Evolutionary conservation across 225 moss, liverwort and hornwort genomes (phyloP), one percentile per base, ranked within the genome.

Genomic region (Straminergon stramineum): DNA sequence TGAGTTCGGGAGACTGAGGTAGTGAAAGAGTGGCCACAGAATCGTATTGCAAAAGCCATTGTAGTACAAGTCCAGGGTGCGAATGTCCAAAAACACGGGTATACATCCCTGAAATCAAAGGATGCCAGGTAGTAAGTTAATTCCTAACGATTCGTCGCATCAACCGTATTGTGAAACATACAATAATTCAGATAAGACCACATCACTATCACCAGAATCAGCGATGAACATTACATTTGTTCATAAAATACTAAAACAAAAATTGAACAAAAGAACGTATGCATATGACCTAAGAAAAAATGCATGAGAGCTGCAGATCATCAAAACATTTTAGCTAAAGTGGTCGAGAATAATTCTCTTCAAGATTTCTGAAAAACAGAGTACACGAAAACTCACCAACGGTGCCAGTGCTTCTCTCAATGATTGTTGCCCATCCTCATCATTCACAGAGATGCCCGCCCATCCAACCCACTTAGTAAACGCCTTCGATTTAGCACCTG

Each of bases 41-140:
- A 98, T 95, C 67, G 96, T 95, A 91, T 97, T 98, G 90, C 98
- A 96, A 85, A 97, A 98, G 20, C 98, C 98, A 83, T 98, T 95
- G 91, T 98, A 98, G 86, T 97, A 98, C 89, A 94, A 94, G 82
- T 96, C 96, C 81, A 96, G 90, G 39, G 95, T 97, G 39, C 90
- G 90, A 70, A 89, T 91, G 68, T 98, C 98, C 34, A 98, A 91
- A 88, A 97, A 98, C 56, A 98, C 98, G 26, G 98, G 98, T 58
- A 98, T 89, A 63, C 96, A 98, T 77, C 97, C 96, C 94, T 94
- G 93, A 41, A 70, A 84, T 88, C 28, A 55, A 85, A 71, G 21
- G 53, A 89, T 41, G 75, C 76, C 76, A 78, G 18, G 62, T 37
- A 60, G 53, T 58, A 81, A 85, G 67, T 81, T 52, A 43, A 53